A percentile compares a stretch with the other conserved stretches of the same genome.
Conservation (phyloP, 169 alveolate genomes). For the Theileria sp. region DNA sequence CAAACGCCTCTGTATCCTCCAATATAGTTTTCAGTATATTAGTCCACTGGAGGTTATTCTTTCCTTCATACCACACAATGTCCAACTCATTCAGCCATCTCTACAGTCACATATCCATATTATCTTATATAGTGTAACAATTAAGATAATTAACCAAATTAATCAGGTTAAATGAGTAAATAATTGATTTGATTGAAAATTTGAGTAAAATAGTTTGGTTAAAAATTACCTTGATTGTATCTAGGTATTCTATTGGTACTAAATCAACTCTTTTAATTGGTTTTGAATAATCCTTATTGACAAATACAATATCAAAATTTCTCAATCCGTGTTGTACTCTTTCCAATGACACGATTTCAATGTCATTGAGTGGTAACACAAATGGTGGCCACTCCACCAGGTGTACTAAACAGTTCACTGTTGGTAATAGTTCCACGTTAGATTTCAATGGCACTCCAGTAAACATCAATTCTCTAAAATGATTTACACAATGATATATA, state of each 20-base stretch:
- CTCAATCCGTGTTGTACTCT: constrained; percentile 94
- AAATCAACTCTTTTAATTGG: constrained; percentile 91
- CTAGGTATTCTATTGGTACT: constrained; percentile 92
- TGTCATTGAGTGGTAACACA: constrained; percentile 90
- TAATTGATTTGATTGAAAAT: too few relatives aligned
- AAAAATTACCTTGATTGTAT: constrained; percentile 80
- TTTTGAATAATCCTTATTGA: constrained; percentile 89
- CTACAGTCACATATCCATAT: constrained; percentile 4
- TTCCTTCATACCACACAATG: constrained; percentile 90
- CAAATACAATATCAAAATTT: constrained; percentile 95
- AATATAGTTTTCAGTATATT: constrained; percentile 82
- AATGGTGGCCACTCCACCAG: constrained; percentile 95
- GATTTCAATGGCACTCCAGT: constrained; percentile 94
- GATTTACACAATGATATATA: constrained; percentile 71
- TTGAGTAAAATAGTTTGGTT: too few relatives aligned
- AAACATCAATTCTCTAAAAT: constrained; percentile 85
- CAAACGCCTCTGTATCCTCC: constrained; percentile 83
- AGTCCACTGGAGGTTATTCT: constrained; percentile 87
- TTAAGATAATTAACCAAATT: background rate
- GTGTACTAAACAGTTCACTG: constrained; percentile 92
- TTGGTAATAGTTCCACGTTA: constrained; percentile 91
- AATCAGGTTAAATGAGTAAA: too few relatives aligned
- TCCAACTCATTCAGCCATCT: constrained; percentile 86
- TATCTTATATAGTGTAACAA: background rate
- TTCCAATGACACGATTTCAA: constrained; percentile 95